Base-by-base conservation (phyloP, 371 early-diverging fungal genomes). In the Mortierella sp. region DNA sequence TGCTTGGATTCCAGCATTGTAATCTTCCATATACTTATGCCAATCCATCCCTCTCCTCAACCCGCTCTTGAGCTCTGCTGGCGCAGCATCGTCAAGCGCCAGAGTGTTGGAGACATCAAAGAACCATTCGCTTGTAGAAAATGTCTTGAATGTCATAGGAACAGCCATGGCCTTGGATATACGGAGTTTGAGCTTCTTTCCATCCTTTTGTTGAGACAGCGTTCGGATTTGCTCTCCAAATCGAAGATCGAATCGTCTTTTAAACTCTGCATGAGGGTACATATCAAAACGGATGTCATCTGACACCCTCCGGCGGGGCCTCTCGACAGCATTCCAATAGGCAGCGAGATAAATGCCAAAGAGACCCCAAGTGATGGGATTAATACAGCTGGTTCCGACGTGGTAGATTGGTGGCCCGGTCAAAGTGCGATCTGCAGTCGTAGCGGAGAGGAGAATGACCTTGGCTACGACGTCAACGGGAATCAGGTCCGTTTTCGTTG, bases 391-490 rank as follows among this genome's bases (percentile, higher is more conserved):
- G 18, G 83, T 81, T 24, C 76, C 77, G 26, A 74, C 76, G 35
- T 84, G 81, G 51, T 77, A 84, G 45, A 84, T 78, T 14, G 70
- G 63, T 9, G 84, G 75, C 26, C 43, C 26, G 0, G 37, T 12
- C 30, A 30, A 49, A 26, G 67, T 49, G 54, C 39, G 62, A 51
- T 72, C 68, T 30, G 62, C 83, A 2, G 72, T 70, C 24, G 78
- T 81, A 20, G 81, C 84, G 3, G 83, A 58, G 28, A 83, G 85
- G 26, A 87, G 83, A 37, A 66, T 83, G 2, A 75, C 62, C 54
- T 75, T 79, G 57, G 79, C 72, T n/a, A 83, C 84, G 32, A 77
- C 54, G 62, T 90, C 91, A 6, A 90, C 89, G 11, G 91, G 91
- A 32, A 90, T 81, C 43, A 90, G 72, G 74, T 90, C 91, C 22